Evolutionary conservation across 2,329 filamentous ascomycete species (phyloP), one percentile per base, ranked within the genome.

Genomic region (Scedosporium dehoogii): DNA sequence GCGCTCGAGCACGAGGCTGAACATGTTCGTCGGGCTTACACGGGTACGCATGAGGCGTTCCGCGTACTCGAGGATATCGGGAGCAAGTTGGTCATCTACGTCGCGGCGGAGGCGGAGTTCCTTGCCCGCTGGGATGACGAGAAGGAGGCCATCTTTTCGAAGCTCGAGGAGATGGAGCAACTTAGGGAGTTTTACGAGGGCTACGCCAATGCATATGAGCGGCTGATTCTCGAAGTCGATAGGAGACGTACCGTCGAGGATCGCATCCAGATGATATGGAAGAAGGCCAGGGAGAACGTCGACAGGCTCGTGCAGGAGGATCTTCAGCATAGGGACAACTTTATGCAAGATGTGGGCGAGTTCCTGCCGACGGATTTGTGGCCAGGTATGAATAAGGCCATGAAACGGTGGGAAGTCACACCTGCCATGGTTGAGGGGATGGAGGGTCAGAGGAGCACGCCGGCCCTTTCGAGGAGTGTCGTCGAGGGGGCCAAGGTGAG

Each of bases 361-460:
- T 96, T 86, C 71, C 75, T 99, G 10, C 94, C 94, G 0, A 87
- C 88, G 0, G 92, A 97, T 72, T 84, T 97, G 23, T 97, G 92
- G 91, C 87, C 86, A 0, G 89, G 88, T 1, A 83, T 94, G 73
- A 83, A 82, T 65, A 81, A 77, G n/a, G 81, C 79, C 27, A 83
- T 83, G 67, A 78, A 74, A 64, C 78, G 74, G 62, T 84, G 79
- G 78, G 77, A 79, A 44, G 74, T 85, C 2, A 71, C 79, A 1
- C 73, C 75, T 0, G 70, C 78, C 0, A 68, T 71, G 6, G 73
- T 73, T 16, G 67, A 69, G 53, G 60, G 38, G 16, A 38, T n/a
- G 25, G 46, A 18, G 14, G 25, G 23, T 14, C 18, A 48, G 53
- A 58, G 33, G 38, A 62, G 60, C 53, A 62, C 60, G 33, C 60